Evolutionary conservation across 2,329 filamentous ascomycete species (phyloP).

Genomic region (Phyllosticta paracitricarpa): DNA sequence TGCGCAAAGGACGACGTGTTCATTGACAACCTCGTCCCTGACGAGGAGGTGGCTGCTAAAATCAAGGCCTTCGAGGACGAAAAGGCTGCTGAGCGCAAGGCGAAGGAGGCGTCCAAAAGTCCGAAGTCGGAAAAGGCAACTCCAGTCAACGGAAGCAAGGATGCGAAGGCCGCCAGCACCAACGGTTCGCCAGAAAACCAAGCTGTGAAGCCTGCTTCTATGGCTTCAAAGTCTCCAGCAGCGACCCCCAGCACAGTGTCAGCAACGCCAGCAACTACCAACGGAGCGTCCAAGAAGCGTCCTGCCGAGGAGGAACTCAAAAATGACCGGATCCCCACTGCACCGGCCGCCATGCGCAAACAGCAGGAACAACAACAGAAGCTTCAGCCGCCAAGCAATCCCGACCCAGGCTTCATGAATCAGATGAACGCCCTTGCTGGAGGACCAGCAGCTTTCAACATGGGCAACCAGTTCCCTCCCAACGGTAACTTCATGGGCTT

Average conservation of each 20-base stretch:
- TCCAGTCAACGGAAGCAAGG: conserved; percentile 14
- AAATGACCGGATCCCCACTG: conserved; percentile 32
- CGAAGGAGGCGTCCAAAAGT: conserved; percentile 30
- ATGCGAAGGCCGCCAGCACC: neutral
- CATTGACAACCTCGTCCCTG: conserved; percentile 77
- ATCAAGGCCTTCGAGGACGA: conserved; percentile 64
- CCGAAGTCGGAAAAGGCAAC: conserved; percentile 28
- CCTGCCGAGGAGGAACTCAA: conserved; percentile 61
- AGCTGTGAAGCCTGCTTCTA: conserved; percentile 6
- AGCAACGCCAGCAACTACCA: conserved; percentile 9
- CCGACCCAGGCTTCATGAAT: conserved; percentile 33
- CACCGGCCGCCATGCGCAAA: conserved; percentile 36
- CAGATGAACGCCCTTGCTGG: conserved; percentile 35
- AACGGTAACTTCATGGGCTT: conserved; percentile 14
- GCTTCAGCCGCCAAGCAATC: conserved; percentile 18
- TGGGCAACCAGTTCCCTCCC: conserved; percentile 7
- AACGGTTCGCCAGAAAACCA: conserved; percentile 2
- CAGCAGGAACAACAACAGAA: conserved; percentile 22
- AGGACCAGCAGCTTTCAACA: conserved; percentile 13
- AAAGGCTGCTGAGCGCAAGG: conserved; percentile 34
- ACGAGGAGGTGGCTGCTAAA: conserved; percentile 68
- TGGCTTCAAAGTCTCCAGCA: neutral
- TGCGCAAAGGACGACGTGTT: conserved; percentile 86
- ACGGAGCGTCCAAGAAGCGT: conserved; percentile 59
- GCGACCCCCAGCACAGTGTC: conserved; percentile 10